These are phyloP conservation scores for Xylaria sp. DNA, from an alignment of 2,329 filamentous ascomycete species.

Conservation along the genomic window DNA sequence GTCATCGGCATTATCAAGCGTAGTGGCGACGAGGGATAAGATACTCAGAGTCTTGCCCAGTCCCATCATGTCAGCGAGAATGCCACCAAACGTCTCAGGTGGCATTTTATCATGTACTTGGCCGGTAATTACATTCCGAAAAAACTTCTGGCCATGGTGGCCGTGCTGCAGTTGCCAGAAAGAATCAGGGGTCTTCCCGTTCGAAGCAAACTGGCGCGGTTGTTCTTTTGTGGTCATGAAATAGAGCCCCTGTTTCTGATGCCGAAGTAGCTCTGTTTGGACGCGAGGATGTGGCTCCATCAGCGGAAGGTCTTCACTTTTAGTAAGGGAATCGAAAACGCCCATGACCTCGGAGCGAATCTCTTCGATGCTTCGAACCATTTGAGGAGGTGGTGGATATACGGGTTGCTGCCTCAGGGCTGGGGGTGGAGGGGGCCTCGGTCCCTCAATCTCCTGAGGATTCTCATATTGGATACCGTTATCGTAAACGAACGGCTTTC, in stretches of 20 bases:
- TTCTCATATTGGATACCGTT: slow-evolving; percentile 77
- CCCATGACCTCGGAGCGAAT: slow-evolving; percentile 84
- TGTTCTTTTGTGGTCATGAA: slow-evolving; percentile 87
- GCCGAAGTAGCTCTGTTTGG: slow-evolving; percentile 76
- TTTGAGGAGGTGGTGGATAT: slow-evolving; percentile 44
- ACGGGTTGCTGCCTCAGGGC: slow-evolving; percentile 49
- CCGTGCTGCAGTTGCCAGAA: slow-evolving; percentile 76
- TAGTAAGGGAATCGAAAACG: slow-evolving; percentile 86
- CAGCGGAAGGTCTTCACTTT: slow-evolving; percentile 78
- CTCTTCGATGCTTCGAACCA: slow-evolving; percentile 79
- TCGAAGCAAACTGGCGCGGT: slow-evolving; percentile 66
- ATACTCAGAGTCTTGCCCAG: slow-evolving; percentile 89
- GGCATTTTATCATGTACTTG: slow-evolving; percentile 69
- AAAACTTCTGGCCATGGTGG: slow-evolving; percentile 65
- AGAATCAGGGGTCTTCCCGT: slow-evolving; percentile 70
- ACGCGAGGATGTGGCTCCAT: slow-evolving; percentile 73
- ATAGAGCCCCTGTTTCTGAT: slow-evolving; percentile 89
- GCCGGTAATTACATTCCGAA: slow-evolving; percentile 87
- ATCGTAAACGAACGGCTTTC: slow-evolving; percentile 64
- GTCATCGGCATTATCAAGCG: slow-evolving; percentile 67
- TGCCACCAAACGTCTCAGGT: slow-evolving; percentile 74
- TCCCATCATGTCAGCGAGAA: slow-evolving; percentile 88
- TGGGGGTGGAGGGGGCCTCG: slow-evolving; percentile 51
- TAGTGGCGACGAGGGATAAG: slow-evolving; percentile 77
- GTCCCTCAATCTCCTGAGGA: slow-evolving; percentile 70